These are phyloP conservation scores for Kuraishia borneana DNA, from an alignment of 805 yeast genomes.

Conservation along the genomic window DNA sequence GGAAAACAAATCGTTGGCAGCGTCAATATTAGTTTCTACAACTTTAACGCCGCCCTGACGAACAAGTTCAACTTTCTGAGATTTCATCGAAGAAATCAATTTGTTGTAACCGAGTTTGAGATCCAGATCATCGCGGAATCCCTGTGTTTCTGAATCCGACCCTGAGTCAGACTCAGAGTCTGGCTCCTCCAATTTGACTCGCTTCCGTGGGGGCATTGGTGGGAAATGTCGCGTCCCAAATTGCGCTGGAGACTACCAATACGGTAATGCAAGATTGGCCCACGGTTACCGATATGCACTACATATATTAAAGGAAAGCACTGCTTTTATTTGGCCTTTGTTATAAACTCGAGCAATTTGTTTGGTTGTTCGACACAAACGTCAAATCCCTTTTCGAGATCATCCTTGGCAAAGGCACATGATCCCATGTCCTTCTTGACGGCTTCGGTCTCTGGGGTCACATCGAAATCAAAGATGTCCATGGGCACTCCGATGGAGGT, in stretches of 20 bases:
- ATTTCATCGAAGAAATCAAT: conserved; percentile 2
- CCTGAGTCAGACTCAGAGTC: too few relatives aligned
- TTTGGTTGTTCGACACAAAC: background rate
- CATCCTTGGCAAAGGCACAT: conserved; percentile 47
- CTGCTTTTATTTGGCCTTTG: conserved; percentile 2
- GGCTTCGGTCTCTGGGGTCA: conserved; percentile 24
- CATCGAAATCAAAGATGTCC: conserved; percentile 40
- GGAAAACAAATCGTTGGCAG: conserved; percentile 35
- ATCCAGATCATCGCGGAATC: background rate
- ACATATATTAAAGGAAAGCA: too few relatives aligned
- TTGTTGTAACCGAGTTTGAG: conserved; percentile 6
- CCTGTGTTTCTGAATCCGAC: too few relatives aligned
- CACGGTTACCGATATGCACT: too few relatives aligned
- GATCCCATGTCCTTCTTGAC: conserved; percentile 20
- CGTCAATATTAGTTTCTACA: conserved; percentile 31
- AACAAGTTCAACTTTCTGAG: conserved; percentile 37
- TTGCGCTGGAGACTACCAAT: too few relatives aligned
- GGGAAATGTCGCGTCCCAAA: too few relatives aligned
- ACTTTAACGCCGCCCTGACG: conserved; percentile 45
- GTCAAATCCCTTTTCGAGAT: conserved; percentile 1
- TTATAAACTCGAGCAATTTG: conserved; percentile 1
- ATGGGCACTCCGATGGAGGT: conserved; percentile 39
- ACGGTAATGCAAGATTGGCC: too few relatives aligned
- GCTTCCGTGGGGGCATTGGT: too few relatives aligned
- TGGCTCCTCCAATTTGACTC: too few relatives aligned